Evolutionary conservation across 345 rosid genomes (phyloP).

Genomic region (Bretschneidera sinensis): DNA sequence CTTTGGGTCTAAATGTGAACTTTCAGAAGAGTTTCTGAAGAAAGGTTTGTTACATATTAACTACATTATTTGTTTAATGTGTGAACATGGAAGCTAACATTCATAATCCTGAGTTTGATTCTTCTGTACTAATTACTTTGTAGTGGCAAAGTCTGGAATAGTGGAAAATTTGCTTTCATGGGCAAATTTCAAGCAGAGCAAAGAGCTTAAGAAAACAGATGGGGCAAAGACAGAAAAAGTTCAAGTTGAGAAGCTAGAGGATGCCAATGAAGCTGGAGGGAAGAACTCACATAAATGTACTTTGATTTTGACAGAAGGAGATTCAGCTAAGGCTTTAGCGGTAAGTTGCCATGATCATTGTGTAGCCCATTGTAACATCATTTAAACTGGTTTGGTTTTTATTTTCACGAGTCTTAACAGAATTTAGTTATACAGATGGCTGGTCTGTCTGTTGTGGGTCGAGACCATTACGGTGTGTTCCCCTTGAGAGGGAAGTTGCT

Average conservation of each 20-base stretch:
- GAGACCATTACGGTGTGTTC: conserved; percentile 76
- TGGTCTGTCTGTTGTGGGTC: conserved; percentile 61
- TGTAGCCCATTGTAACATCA: neutral
- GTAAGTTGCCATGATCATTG: conserved; percentile 38
- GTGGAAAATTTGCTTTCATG: conserved; percentile 77
- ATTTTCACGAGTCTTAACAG: conserved; percentile 10
- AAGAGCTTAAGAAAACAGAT: conserved; percentile 90
- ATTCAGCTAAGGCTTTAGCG: conserved; percentile 94
- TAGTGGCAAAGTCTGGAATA: conserved; percentile 82
- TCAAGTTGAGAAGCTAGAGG: conserved; percentile 72
- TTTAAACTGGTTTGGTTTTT: neutral
- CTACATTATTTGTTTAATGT: conserved; percentile 7
- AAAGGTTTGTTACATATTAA: conserved; percentile 56
- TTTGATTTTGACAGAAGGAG: conserved; percentile 96
- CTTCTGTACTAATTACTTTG: conserved; percentile 10
- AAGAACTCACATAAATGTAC: conserved; percentile 71
- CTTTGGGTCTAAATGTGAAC: conserved; percentile 90
- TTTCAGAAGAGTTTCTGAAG: conserved; percentile 74
- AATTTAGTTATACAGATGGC: conserved; percentile 46
- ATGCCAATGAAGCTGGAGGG: conserved; percentile 92
- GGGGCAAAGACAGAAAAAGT: conserved; percentile 69
- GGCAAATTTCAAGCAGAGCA: conserved; percentile 83
- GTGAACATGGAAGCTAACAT: neutral
- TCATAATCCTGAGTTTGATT: neutral
- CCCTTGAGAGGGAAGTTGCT: conserved; percentile 91